phyloP scores from a whole-genome alignment of 768 basidiomycete genomes.

The Phanerodontia chrysosporium region DNA sequence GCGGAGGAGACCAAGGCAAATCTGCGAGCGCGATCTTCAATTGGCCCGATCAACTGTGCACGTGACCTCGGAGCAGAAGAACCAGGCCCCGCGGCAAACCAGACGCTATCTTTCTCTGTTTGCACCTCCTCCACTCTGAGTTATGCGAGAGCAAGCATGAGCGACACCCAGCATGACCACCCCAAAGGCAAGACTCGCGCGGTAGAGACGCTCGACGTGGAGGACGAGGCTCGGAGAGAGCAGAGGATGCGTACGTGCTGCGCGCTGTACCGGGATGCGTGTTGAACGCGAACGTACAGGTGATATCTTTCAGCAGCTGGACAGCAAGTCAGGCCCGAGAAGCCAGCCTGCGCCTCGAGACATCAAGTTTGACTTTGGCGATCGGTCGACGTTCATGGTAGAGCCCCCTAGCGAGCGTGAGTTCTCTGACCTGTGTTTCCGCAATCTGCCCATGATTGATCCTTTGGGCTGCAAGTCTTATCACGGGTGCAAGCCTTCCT shows the following conservation, averaged over 20 bases:
- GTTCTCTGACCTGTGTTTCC: not conserved
- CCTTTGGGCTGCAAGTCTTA: slow-evolving; percentile 41
- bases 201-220: slow-evolving; percentile 13
- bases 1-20: slow-evolving; percentile 1
- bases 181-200: slow-evolving; percentile 3
- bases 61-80: slow-evolving; percentile 5
- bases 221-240: slow-evolving; percentile 14
- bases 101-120: not conserved
- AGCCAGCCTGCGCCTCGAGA: not conserved
- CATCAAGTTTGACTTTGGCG: slow-evolving; percentile 19
- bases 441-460: not conserved
- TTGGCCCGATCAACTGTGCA: not conserved
- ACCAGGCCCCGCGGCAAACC: not conserved
- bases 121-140: slow-evolving; percentile 2
- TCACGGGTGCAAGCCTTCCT: slow-evolving; percentile 65
- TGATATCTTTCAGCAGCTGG: slow-evolving; percentile 16
- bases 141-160: slow-evolving; percentile 12
- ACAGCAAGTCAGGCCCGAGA: slow-evolving; percentile 3
- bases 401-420: slow-evolving; percentile 20
- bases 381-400: slow-evolving; percentile 16
- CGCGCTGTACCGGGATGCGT: not conserved
- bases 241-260: slow-evolving; percentile 18
- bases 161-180: slow-evolving; percentile 10
- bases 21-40: not conserved
- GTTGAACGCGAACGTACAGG: not conserved